Evolutionary conservation across 2,329 filamentous ascomycete species (phyloP), one percentile per base, ranked within the genome.

Genomic region (Exophiala viscosa): DNA sequence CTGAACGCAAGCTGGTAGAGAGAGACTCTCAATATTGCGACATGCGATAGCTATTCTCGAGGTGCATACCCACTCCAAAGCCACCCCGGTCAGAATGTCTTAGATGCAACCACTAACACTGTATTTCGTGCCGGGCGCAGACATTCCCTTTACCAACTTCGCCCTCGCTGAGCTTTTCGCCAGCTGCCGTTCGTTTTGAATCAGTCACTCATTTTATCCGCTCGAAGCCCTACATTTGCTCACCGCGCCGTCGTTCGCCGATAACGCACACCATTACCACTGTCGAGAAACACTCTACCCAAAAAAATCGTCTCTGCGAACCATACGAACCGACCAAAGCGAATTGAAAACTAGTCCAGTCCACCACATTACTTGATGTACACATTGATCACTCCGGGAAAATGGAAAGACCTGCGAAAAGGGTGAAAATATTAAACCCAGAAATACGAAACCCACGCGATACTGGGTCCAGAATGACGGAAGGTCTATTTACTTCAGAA

Each of bases 341-440:
- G 23, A 28, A 28, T 28, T 28, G 23, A 7, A 7, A 28, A 28
- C 5, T 28, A 28, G 23, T 28, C 23, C 23, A 7, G 8, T 28
- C 23, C 23, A 28, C 23, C 23, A 28, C 13, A 18, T 28, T 42
- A 45, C 20, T 48, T 34, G 44, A 52, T 54, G 50, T 41, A 39
- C 32, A 18, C 15, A 13, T 33, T 49, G 38, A 31, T 14, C 13
- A 13, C 18, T 17, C 32, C 18, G 20, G 32, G 5, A 48, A 23
- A 14, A 63, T 63, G 60, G 57, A 63, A 45, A 54, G 52, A 52
- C 59, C 59, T n/a, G 34, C 52, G 32, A 61, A 61, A 45, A 55
- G 60, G 44, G 53, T 59, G 52, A 60, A 50, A 45, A 57, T 61
- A 15, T 58, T 54, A 35, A 47, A 59, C 39, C 54, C 57, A 20